Evolutionary conservation across 73 alveolate genomes (phyloP).

Genomic region (Blepharisma japonicum): DNA sequence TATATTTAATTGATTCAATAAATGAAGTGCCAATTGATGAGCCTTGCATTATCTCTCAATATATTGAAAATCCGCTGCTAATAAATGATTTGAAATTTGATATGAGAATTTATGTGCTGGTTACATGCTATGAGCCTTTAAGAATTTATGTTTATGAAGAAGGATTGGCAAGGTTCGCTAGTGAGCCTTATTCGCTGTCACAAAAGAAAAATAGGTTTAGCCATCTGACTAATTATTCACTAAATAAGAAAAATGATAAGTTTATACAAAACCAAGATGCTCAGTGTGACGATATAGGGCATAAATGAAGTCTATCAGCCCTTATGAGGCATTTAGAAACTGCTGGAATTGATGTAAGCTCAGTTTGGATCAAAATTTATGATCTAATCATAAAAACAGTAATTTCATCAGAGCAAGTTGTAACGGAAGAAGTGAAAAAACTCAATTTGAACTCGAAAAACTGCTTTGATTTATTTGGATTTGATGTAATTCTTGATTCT

Average conservation of each 20-base stretch:
- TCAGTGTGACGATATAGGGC: constrained; percentile 61
- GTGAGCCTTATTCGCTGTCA: constrained; percentile 59
- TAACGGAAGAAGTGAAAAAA: constrained; percentile 43
- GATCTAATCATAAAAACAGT: constrained; percentile 77
- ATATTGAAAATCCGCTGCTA: constrained; percentile 63
- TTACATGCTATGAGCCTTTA: constrained; percentile 65
- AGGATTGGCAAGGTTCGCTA: constrained; percentile 83
- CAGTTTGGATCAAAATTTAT: constrained; percentile 77
- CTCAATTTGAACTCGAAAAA: constrained; percentile 52
- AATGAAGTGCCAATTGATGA: constrained; percentile 62
- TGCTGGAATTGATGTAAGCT: constrained; percentile 61
- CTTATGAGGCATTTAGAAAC: constrained; percentile 64
- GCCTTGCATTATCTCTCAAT: constrained; percentile 54
- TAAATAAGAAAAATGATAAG: constrained; percentile 55
- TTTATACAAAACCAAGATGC: constrained; percentile 51
- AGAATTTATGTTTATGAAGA: constrained; percentile 71
- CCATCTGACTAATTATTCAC: constrained; percentile 60
- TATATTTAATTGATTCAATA: constrained; percentile 63
- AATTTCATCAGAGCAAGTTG: constrained; percentile 61
- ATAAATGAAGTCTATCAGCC: constrained; percentile 82
- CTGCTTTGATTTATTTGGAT: constrained; percentile 85
- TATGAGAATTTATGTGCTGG: constrained; percentile 66
- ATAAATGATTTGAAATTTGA: constrained; percentile 71
- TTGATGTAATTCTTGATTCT: constrained; percentile 74
- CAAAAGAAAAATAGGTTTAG: constrained; percentile 39